These are phyloP conservation scores for Nakataea oryzae DNA, from an alignment of 2,329 filamentous ascomycete genomes.

Conservation along the genomic window DNA sequence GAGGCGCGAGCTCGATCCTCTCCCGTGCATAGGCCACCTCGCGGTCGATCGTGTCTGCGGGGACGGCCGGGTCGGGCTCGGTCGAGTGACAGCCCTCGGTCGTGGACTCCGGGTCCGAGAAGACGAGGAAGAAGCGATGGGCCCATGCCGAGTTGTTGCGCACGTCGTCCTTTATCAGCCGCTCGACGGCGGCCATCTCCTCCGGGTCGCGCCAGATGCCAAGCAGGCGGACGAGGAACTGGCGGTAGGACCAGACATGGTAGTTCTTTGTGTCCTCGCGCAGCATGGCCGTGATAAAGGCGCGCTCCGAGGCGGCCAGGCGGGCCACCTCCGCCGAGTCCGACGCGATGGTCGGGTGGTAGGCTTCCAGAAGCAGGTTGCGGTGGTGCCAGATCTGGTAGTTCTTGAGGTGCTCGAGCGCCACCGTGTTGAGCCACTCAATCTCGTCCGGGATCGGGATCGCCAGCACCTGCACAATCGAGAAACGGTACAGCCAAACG, in stretches of 20 bases:
- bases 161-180: slow-evolving; percentile 67
- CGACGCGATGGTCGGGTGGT: slow-evolving; percentile 48
- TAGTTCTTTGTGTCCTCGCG: slow-evolving; percentile 90
- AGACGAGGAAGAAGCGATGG: slow-evolving; percentile 89
- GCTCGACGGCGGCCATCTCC: slow-evolving; percentile 63
- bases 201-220: slow-evolving; percentile 48
- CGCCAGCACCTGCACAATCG: slow-evolving; percentile 58
- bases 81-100: slow-evolving; percentile 38
- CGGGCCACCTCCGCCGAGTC: slow-evolving; percentile 43
- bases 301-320: slow-evolving; percentile 56
- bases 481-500: slow-evolving; percentile 91
- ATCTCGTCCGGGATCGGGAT: slow-evolving; percentile 63
- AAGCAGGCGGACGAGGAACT: slow-evolving; percentile 55
- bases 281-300: slow-evolving; percentile 74
- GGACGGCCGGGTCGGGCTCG: slow-evolving; percentile 43
- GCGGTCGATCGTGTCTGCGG: slow-evolving; percentile 54
- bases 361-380: slow-evolving; percentile 52
- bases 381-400: slow-evolving; percentile 93
- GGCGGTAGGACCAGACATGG: slow-evolving; percentile 94
- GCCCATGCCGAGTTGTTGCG: slow-evolving; percentile 98
- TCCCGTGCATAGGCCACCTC: slow-evolving; percentile 67
- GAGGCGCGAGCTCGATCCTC: slow-evolving; percentile 69
- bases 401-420: slow-evolving; percentile 83
- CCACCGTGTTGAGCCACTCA: slow-evolving; percentile 75
- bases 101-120: slow-evolving; percentile 46